These are phyloP conservation scores for Blastomyces parvus DNA, from an alignment of 2,329 filamentous ascomycete genomes.

Conservation along the genomic window DNA sequence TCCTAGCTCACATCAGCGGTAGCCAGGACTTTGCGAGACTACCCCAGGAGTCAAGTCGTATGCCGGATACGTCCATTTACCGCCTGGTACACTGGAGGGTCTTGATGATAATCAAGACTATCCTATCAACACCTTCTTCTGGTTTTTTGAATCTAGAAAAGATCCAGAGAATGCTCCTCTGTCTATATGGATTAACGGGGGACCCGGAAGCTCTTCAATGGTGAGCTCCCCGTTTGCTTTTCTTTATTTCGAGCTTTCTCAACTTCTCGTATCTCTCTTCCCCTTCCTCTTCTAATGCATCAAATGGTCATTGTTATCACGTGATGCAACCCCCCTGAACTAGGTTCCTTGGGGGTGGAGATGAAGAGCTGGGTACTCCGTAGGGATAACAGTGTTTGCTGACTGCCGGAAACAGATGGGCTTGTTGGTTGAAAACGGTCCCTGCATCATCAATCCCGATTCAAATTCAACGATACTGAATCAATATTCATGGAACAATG, in stretches of 20 bases:
- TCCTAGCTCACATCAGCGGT: neutral
- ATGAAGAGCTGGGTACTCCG: neutral
- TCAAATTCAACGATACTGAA: constrained; percentile 34
- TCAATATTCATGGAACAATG: constrained; percentile 48
- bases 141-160: constrained; percentile 42
- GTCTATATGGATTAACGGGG: constrained; percentile 40
- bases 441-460: constrained; percentile 36
- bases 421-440: constrained; percentile 36
- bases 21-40: constrained; percentile 48
- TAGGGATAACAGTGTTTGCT: neutral
- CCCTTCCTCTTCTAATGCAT: too few species aligned
- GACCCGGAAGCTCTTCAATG: constrained; percentile 38
- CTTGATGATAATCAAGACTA: constrained; percentile 14
- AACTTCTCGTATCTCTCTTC: too few species aligned
- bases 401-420: neutral
- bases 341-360: neutral
- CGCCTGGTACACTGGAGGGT: constrained; percentile 12
- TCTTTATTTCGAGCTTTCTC: neutral
- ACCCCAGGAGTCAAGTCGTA: constrained; percentile 42
- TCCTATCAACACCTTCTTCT: constrained; percentile 25
- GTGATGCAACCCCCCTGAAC: neutral
- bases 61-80: constrained; percentile 17
- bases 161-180: constrained; percentile 37
- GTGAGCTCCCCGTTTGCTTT: constrained; percentile 19
- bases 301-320: neutral